Evolutionary conservation across 225 moss, liverwort and hornwort genomes (phyloP).

Genomic region (Physcomitrellopsis africana): DNA sequence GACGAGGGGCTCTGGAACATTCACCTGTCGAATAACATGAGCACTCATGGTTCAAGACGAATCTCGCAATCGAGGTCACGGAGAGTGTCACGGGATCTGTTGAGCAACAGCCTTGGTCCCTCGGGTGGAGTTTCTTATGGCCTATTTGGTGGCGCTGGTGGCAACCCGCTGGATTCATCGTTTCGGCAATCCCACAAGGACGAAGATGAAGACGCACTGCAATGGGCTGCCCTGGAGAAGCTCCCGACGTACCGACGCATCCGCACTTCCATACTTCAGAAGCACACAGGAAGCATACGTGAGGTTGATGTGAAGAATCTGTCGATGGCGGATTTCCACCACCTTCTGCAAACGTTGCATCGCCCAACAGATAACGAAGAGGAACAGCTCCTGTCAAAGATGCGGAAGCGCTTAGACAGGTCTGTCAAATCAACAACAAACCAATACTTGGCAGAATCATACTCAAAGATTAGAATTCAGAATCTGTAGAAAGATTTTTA

Average conservation of each 20-base stretch:
- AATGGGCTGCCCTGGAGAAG: slow-evolving; percentile 81
- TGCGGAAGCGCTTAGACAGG: slow-evolving; percentile 73
- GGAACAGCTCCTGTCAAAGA: slow-evolving; percentile 55
- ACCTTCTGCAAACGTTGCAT: slow-evolving; percentile 44
- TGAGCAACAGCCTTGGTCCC: slow-evolving; percentile 31
- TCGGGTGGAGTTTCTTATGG: slow-evolving; percentile 10
- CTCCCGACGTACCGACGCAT: slow-evolving; percentile 69
- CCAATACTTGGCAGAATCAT: too few relatives aligned
- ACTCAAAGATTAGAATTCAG: not conserved
- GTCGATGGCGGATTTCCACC: slow-evolving; percentile 37
- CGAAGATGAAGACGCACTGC: slow-evolving; percentile 57
- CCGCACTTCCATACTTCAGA: slow-evolving; percentile 61
- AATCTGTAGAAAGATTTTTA: not conserved
- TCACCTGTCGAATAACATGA: not conserved
- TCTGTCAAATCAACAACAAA: not conserved
- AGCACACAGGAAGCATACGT: slow-evolving; percentile 45
- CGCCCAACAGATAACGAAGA: slow-evolving; percentile 56
- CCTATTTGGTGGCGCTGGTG: slow-evolving; percentile 31
- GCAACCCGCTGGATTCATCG: slow-evolving; percentile 46
- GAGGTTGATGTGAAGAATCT: slow-evolving; percentile 48
- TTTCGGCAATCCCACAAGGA: slow-evolving; percentile 16
- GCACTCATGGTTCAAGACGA: slow-evolving; percentile 20
- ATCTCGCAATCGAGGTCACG: slow-evolving; percentile 33
- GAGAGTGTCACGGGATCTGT: slow-evolving; percentile 1
- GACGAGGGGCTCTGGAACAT: not conserved